Evolutionary conservation across 2,329 filamentous ascomycete species (phyloP), one percentile per base, ranked within the genome.

Genomic region (Rachicladosporium sp.): DNA sequence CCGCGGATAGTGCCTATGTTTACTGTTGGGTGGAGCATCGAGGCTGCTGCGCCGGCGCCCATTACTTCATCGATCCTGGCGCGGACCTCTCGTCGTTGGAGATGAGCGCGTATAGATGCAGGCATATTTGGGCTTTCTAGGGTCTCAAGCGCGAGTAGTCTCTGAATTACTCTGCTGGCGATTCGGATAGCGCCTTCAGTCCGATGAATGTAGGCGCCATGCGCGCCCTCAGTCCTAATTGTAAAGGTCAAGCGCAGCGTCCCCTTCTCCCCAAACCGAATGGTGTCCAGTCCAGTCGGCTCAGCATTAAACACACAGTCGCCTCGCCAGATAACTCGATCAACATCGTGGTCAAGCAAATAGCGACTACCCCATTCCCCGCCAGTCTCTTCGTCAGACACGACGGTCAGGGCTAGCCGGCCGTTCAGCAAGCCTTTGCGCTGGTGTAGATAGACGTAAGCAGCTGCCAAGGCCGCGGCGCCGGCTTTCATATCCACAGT

Each of bases 401-500:
- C 61, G 8, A 56, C 53, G 38, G 54, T 56, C 9, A 64, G 43
- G 2, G 40, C 43, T 15, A 45, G 47, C 11, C 38, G 37, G 6
- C 48, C 46, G 7, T 30, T n/a, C 2, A 51, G 41, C 10, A 44
- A 40, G 3, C 41, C 21, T 11, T 41, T 46, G 12, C 44, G 41
- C 30, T 38, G 30, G 29, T 51, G 47, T 5, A 65, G 45, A 32
- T 59, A 58, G 1, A 50, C 46, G 40, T 58, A 66, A 3, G 62
- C 63, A n/a, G 64, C 58, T 4, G 64, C 51, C 2, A 50, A 53
- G 0, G 64, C 61, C 2, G 59, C 61, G 4, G 59, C 65, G 1
- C 63, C 64, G 4, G 62, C 59, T 47, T 67, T 66, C 63, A 67
- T 66, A 42, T 66, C 64, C 1, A 65, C 63, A 0, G 53, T 56